Percentiles rank a stretch among this genome's conserved stretches.
phyloP scores from a whole-genome alignment of 2,329 filamentous ascomycete genomes.

The Epicoccum sorghinum region DNA sequence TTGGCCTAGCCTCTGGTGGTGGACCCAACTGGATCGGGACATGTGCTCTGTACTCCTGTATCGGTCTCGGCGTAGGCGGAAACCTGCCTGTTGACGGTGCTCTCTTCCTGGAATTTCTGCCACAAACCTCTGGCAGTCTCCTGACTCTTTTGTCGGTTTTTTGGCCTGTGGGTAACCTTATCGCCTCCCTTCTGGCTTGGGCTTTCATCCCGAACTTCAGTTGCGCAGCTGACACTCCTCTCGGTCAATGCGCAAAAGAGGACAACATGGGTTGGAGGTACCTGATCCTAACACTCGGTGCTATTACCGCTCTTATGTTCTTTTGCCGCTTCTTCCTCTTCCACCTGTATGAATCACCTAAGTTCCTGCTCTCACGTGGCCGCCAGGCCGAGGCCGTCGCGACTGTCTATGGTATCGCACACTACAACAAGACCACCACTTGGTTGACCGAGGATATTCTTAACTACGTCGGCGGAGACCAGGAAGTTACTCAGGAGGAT shows the following conservation, averaged over 20 bases:
- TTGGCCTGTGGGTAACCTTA: conserved; percentile 84
- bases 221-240: conserved; percentile 38
- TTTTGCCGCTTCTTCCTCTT: conserved; percentile 79
- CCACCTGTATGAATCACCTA: conserved; percentile 83
- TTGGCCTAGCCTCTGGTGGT: conserved; percentile 73
- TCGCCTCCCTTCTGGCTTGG: conserved; percentile 71
- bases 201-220: conserved; percentile 74
- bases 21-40: conserved; percentile 67
- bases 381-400: conserved; percentile 79
- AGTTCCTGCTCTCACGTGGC: conserved; percentile 78
- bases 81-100: conserved; percentile 81
- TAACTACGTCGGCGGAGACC: conserved; percentile 59
- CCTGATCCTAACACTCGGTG: conserved; percentile 72
- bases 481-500: conserved; percentile 47
- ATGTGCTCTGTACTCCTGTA: conserved; percentile 48
- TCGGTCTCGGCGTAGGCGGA: conserved; percentile 59
- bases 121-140: conserved; percentile 73
- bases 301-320: conserved; percentile 78
- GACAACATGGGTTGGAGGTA: conserved; percentile 77
- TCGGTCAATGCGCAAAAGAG: conserved; percentile 52
- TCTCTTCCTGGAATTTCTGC: conserved; percentile 83
- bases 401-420: conserved; percentile 78
- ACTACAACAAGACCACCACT: conserved; percentile 63
- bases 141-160: conserved; percentile 82
- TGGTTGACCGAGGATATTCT: conserved; percentile 71